These are phyloP conservation scores for Colletotrichum sp. DNA, from an alignment of 2,329 filamentous ascomycete genomes.

Conservation along the genomic window DNA sequence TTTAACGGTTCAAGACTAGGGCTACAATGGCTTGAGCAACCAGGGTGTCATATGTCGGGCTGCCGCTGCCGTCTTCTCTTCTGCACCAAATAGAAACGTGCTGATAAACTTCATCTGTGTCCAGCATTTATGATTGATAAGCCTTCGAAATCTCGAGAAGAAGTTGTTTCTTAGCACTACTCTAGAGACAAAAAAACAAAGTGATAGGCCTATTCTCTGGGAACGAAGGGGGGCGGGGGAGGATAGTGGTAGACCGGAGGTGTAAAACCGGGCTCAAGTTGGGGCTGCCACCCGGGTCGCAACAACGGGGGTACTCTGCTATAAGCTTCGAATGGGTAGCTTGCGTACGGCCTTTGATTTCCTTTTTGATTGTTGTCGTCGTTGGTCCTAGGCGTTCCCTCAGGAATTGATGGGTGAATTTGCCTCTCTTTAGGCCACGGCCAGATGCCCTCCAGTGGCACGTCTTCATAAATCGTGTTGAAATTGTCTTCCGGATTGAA, in stretches of 20 bases:
- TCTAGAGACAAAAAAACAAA: neutral
- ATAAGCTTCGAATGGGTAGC: neutral
- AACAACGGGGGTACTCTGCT: neutral
- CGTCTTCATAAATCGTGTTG: neutral
- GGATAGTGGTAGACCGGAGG: neutral
- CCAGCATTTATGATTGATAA: too few relatives aligned
- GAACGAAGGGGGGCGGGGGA: neutral
- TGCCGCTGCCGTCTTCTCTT: neutral
- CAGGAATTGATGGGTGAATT: neutral
- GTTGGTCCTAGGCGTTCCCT: neutral
- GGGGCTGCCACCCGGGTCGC: neutral
- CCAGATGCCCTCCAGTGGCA: neutral
- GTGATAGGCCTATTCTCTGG: neutral
- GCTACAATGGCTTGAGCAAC: neutral
- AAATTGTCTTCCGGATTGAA: neutral
- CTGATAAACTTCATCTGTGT: neutral
- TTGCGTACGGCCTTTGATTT: neutral
- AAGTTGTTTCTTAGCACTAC: too few relatives aligned
- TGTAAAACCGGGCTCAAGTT: neutral
- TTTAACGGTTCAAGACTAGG: neutral
- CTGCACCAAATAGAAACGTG: neutral
- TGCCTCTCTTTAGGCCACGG: neutral
- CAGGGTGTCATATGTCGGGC: neutral
- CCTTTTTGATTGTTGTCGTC: neutral
- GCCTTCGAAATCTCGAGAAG: too few relatives aligned